A percentile compares a stretch with the other conserved stretches of the same genome.
Evolutionary conservation across 306 rosid species (phyloP).

Genomic region (Ceratonia siliqua): DNA sequence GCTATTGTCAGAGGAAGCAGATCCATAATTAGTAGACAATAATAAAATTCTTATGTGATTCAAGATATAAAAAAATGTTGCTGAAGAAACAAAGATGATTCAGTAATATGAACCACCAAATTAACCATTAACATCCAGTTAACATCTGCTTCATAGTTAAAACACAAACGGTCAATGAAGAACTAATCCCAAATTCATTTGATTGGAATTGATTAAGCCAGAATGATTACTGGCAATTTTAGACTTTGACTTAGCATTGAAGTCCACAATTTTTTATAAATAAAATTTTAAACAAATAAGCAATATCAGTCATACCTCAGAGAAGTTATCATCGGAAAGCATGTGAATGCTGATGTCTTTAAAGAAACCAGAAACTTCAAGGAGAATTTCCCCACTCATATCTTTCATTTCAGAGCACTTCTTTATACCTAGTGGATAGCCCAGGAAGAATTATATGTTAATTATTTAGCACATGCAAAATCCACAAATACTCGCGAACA

Average conservation of each 20-base stretch:
- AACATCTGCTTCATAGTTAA: not conserved
- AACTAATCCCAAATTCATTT: not conserved
- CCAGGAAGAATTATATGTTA: conserved; percentile 22
- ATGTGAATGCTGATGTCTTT: conserved; percentile 53
- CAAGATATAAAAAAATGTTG: not conserved
- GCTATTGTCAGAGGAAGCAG: not conserved
- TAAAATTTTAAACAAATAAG: conserved; percentile 27
- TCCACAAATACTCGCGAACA: not conserved
- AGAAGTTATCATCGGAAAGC: conserved; percentile 83
- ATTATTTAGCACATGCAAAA: conserved; percentile 4
- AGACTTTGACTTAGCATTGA: conserved; percentile 6
- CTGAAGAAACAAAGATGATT: not conserved
- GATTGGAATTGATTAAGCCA: not conserved
- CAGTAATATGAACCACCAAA: conserved; percentile 20
- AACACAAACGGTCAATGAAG: not conserved
- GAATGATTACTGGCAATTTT: conserved; percentile 5
- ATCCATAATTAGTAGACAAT: conserved; percentile 7
- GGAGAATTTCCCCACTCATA: conserved; percentile 36
- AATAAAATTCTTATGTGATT: not conserved
- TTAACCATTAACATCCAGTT: conserved; percentile 16
- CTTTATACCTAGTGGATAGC: conserved; percentile 51
- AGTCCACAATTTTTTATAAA: not conserved
- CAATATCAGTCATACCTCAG: conserved; percentile 49
- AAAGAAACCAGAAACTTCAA: conserved; percentile 61
- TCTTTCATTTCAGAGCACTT: conserved; percentile 45